Evolutionary conservation across 148 eudicot species (phyloP), one percentile per base, ranked within the genome.

Genomic region (Oxyria digyna): DNA sequence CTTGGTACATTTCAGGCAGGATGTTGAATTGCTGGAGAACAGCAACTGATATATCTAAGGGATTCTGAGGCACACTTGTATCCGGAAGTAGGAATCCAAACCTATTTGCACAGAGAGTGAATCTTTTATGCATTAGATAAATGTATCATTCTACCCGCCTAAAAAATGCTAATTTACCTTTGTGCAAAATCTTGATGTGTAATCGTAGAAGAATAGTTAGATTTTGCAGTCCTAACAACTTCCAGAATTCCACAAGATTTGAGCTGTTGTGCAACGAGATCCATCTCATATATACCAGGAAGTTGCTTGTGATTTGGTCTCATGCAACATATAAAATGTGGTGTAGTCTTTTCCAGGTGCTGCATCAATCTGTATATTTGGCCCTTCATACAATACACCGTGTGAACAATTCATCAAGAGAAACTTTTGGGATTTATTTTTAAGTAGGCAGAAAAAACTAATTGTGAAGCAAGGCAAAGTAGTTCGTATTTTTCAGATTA

Each of bases 161-260:
- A 14, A n/a, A 29, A 2, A 42, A 43, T 48, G 49, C 67, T 68
- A 45, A 64, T 64, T 62, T 54, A 95, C 99, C 99, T 84, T 74
- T 71, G 81, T 40, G 96, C 83, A 77, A 95, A 95, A 33, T 91
- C 96, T 74, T 91, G 93, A 81, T 95, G 99, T 15, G 86, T 84
- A 50, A 95, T 76, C 42, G 88, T 79, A 43, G 82, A 88, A 67
- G 96, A 93, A 78, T 85, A 94, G 48, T 97, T 89, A 68, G 89
- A 88, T 82, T 81, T 87, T 71, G 99, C 81, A 21, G 87, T 88
- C 73, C 87, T 85, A 32, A 91, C 93, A 71, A 87, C 91, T 83
- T 91, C 93, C 64, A 91, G 71, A 79, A 95, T 83, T 68, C 94
- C 99, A 85, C 91, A 88, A 75, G 89, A 91, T 50, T 93, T 84